A percentile compares a stretch with the other conserved stretches of the same genome.
Evolutionary conservation across 179 eudicot genomes (phyloP).

Genomic region (Nepenthes alata): DNA sequence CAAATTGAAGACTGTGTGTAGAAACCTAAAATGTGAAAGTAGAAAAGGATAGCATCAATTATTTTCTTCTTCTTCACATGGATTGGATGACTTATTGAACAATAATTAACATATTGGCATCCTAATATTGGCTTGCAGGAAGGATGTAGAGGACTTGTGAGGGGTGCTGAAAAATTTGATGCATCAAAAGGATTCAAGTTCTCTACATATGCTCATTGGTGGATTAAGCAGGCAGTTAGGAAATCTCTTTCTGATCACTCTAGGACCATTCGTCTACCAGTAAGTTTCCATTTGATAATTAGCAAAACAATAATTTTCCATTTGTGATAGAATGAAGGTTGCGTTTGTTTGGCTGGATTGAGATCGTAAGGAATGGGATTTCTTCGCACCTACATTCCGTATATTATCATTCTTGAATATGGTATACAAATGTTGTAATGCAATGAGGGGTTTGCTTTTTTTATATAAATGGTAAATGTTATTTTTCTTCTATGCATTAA

Average conservation of each 20-base stretch:
- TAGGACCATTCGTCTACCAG: constrained; percentile 80
- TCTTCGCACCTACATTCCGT: too few species aligned
- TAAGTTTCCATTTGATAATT: constrained; percentile 19
- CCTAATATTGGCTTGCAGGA: constrained; percentile 37
- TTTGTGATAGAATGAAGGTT: not conserved
- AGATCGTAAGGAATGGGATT: too few species aligned
- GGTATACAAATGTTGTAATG: too few species aligned
- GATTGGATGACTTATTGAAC: not conserved
- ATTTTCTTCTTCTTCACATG: not conserved
- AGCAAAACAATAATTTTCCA: not conserved
- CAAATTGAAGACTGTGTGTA: too few species aligned
- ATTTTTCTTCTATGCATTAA: too few species aligned
- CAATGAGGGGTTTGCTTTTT: too few species aligned
- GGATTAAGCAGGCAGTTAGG: constrained; percentile 94
- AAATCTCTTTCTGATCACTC: constrained; percentile 81
- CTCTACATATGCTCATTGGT: constrained; percentile 99
- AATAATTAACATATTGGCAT: not conserved
- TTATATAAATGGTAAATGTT: too few species aligned
- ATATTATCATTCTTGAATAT: too few species aligned
- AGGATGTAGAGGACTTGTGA: constrained; percentile 85
- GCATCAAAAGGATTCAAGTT: constrained; percentile 90
- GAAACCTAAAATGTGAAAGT: not conserved
- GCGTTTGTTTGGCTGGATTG: not conserved
- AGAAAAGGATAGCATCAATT: not conserved
- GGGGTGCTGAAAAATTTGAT: constrained; percentile 93